Evolutionary conservation across 1,139 yeast genomes (phyloP), one percentile per base, ranked within the genome.

Genomic region (Insectozyma bohioensis): DNA sequence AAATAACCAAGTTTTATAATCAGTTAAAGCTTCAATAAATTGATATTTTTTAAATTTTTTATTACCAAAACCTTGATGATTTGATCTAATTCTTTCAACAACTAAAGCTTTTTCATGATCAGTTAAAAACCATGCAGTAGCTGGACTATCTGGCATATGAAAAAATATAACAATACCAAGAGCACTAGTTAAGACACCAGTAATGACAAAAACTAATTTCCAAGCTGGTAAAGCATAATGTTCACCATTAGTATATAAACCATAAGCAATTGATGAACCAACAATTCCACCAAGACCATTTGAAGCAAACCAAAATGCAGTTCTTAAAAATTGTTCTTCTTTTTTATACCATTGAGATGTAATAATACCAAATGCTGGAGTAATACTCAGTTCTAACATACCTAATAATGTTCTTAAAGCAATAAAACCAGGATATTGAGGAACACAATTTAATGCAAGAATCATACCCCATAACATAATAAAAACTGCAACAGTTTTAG

Each of bases 41-140:
- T 81, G 87, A 31, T 73, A 55, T 49, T 51, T 58, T 44, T 80
- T 79, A 54, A 76, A 67, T 26, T 63, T 61, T 37, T 62, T 67
- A 44, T 73, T 73, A 30, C 82, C 82, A 38, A 76, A 74, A 12
- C 84, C 82, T 46, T 80, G 74, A 29, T 63, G 58, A 40, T 69
- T 69, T 2, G 41, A 43, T 47, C 71, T 55, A 22, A 58, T 50
- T 42, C 67, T 44, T 35, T 64, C 60, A 22, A 63, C 63, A 6
- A 58, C 63, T 19, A 56, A 39, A 12, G 45, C 37, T 35, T 71
- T 72, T 42, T 80, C 85, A 22, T 65, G 60, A 7, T 64, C 69
- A 8, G 61, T 57, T 30, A 78, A 60, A 33, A 54, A 61, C 59
- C 61, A 57, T 6, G 67, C 66, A 17, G 37, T 37, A 8, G 52